Conservation (phyloP, 1,284 basidiomycete genomes). For the Kalmanozyma brasiliensis region DNA sequence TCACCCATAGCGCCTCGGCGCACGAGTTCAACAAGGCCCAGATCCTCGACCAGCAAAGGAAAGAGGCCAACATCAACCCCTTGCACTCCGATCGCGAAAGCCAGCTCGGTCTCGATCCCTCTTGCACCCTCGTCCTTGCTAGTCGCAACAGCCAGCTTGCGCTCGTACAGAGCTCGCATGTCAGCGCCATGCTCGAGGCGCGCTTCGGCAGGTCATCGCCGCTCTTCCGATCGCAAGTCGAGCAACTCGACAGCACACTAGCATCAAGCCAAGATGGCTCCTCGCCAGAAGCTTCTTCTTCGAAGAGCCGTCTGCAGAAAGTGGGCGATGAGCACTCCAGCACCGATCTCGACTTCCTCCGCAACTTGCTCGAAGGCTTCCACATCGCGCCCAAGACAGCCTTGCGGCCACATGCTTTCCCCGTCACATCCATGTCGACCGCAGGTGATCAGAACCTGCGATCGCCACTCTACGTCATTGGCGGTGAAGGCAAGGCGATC, state of each 20-base stretch:
- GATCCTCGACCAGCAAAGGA: slow-evolving; percentile 46
- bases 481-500: slow-evolving; percentile 76
- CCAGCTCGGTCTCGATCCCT: slow-evolving; percentile 51
- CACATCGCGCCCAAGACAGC: slow-evolving; percentile 8
- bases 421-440: slow-evolving; percentile 84
- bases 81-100: slow-evolving; percentile 42
- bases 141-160: slow-evolving; percentile 62
- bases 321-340: slow-evolving; percentile 26
- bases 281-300: slow-evolving; percentile 7
- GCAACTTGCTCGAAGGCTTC: slow-evolving; percentile 26
- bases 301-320: slow-evolving; percentile 26
- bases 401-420: slow-evolving; percentile 56
- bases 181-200: slow-evolving; percentile 59
- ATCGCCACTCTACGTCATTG: slow-evolving; percentile 72
- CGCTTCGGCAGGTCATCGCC: slow-evolving; percentile 58
- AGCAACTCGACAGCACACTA: neutral
- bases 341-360: slow-evolving; percentile 27
- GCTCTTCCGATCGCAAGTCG: slow-evolving; percentile 41
- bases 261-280: slow-evolving; percentile 3
- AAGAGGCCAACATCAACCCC: slow-evolving; percentile 60
- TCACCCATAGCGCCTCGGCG: slow-evolving; percentile 35
- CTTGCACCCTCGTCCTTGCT: slow-evolving; percentile 59
- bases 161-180: slow-evolving; percentile 58
- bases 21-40: slow-evolving; percentile 42
- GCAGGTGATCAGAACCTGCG: slow-evolving; percentile 90